These are phyloP conservation scores for Clausena lansium DNA, from an alignment of 345 rosid species.

Conservation along the genomic window DNA sequence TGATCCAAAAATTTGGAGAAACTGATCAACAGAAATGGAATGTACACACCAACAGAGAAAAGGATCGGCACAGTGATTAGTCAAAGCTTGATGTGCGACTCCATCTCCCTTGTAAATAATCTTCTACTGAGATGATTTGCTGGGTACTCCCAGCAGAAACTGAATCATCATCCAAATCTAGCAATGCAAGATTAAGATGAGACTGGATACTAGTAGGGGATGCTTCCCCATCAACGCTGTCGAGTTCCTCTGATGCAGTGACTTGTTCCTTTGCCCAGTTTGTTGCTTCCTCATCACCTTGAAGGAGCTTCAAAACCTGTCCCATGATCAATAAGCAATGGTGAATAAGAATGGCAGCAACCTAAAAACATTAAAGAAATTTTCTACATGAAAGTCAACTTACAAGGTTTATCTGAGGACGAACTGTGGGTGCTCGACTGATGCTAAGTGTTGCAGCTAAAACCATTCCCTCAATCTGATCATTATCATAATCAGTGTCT, in stretches of 20 bases:
- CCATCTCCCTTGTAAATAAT: constrained; percentile 76
- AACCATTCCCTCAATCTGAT: constrained; percentile 66
- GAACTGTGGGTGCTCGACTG: constrained; percentile 49
- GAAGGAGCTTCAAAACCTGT: constrained; percentile 79
- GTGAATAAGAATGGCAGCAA: constrained; percentile 8
- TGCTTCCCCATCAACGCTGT: constrained; percentile 40
- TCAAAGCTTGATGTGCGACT: constrained; percentile 78
- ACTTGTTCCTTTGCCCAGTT: constrained; percentile 69
- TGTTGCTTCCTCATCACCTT: constrained; percentile 68
- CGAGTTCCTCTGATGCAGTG: constrained; percentile 40
- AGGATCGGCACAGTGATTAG: constrained; percentile 21
- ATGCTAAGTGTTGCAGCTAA: constrained; percentile 84
- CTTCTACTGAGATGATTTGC: constrained; percentile 58
- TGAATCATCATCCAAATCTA: constrained; percentile 75
- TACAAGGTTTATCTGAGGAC: constrained; percentile 80
- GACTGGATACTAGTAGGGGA: constrained; percentile 60
- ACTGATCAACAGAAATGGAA: constrained; percentile 4
- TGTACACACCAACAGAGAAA: constrained; percentile 19
- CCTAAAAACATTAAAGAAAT: neutral
- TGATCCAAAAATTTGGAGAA: neutral
- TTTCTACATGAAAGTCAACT: constrained; percentile 12
- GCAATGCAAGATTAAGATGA: constrained; percentile 79
- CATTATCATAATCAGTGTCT: constrained; percentile 33
- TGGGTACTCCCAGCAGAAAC: constrained; percentile 57
- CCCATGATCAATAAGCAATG: neutral